Evolutionary conservation across 2,329 filamentous ascomycete species (phyloP), one percentile per base, ranked within the genome.

Genomic region (Mycocentrospora acerina): DNA sequence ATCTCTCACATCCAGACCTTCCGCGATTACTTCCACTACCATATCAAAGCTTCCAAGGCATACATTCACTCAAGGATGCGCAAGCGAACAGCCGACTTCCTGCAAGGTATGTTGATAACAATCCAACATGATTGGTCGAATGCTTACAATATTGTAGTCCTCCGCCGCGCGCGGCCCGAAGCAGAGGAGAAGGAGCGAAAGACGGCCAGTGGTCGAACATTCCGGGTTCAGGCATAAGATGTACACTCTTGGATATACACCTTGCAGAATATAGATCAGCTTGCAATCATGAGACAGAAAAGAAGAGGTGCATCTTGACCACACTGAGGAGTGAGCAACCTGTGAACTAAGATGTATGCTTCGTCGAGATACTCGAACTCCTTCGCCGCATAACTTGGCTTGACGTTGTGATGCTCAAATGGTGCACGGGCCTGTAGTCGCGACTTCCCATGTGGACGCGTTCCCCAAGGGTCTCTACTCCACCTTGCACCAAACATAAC

Each of bases 1-100:
- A 98, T 99, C 57, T 96, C 90, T 34, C 94, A 98, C 69, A 97
- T 99, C 60, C 94, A 99, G 73, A 99, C 93, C 11, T 98, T 98
- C 87, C 88, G 93, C 54, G 93, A 98, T 67, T 98, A 98, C 72
- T 98, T 99, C 78, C 93, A 99, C 71, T 99, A 99, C 70, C 93
- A 98, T 71, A 98, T 98, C 73, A 98, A 98, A 74, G 94, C 93
- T 19, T 96, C 90, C 48, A 98, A 98, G 78, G 93, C 94, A 36
- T 98, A 96, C 64, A 98, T 98, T 53, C 93, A 98, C 78, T 94
- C 90, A 24, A 83, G 94, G 62, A 98, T 98, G 93, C 85, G 93
- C 66, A 88, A 91, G 76, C 83, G 93, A 68, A 98, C 94, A 8
- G 93, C 93, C 33, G 94, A 98, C 69, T 98, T 98, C 76, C 82